Conservation (phyloP, 2,329 filamentous ascomycete species). For the Exophiala sp. region DNA sequence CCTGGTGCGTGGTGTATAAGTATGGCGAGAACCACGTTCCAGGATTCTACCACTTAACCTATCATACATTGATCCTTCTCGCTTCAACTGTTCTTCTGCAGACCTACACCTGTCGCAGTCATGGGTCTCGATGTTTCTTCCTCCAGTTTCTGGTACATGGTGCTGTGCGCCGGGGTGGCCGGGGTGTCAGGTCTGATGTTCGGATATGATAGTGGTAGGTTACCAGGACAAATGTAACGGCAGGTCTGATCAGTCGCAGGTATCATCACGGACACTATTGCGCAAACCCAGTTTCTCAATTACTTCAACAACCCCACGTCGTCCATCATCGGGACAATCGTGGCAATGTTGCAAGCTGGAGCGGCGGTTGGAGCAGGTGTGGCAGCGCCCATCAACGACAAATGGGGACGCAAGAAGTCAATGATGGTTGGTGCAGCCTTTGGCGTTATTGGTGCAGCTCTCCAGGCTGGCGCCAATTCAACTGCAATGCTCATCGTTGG, state of each 20-base stretch:
- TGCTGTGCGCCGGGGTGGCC: neutral
- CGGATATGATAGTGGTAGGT: neutral
- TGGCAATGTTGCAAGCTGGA: slow-evolving; percentile 38
- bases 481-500: slow-evolving; percentile 16
- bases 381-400: slow-evolving; percentile 4
- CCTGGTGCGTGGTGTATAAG: neutral
- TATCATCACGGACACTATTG: slow-evolving; percentile 34
- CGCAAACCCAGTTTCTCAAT: slow-evolving; percentile 30
- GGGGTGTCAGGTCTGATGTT: neutral
- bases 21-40: neutral
- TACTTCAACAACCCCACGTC: slow-evolving; percentile 28
- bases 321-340: slow-evolving; percentile 33
- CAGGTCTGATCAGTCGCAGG: slow-evolving; percentile 14
- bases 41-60: neutral
- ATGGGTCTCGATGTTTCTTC: neutral
- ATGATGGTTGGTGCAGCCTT: slow-evolving; percentile 7
- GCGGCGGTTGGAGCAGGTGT: slow-evolving; percentile 24
- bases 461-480: slow-evolving; percentile 1
- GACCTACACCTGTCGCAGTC: neutral
- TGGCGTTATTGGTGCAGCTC: neutral
- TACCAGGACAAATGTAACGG: neutral
- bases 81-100: neutral
- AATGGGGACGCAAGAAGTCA: slow-evolving; percentile 9
- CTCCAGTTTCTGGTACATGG: neutral
- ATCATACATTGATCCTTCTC: neutral